phyloP scores from a whole-genome alignment of 2,329 filamentous ascomycete species.

The Trichoderma koningiopsis region DNA sequence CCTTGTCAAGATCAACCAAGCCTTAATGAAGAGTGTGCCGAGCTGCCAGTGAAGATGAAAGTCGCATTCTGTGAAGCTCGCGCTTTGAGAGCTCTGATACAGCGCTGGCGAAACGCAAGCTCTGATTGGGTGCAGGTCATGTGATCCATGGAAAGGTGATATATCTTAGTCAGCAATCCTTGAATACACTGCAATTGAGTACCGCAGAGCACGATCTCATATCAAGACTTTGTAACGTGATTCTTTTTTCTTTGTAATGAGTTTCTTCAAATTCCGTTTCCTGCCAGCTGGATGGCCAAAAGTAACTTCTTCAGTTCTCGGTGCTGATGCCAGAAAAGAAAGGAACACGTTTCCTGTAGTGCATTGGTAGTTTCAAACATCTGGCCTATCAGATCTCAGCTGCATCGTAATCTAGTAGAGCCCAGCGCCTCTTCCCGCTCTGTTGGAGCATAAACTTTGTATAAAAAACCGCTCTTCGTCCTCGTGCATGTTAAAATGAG shows the following conservation, averaged over 20 bases:
- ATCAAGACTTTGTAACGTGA: no score
- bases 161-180: not conserved
- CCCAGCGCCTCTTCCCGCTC: not conserved
- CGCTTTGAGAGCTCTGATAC: conserved; percentile 20
- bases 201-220: no score
- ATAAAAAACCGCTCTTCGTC: not conserved
- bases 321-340: not conserved
- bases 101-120: not conserved
- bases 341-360: not conserved
- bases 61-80: conserved; percentile 15
- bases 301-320: not conserved
- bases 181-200: not conserved
- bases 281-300: not conserved
- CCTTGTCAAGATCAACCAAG: not conserved
- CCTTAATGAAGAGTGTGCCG: not conserved
- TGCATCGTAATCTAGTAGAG: not conserved
- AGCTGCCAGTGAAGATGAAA: conserved; percentile 10
- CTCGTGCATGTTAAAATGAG: not conserved
- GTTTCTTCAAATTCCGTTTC: no score
- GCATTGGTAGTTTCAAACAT: not conserved
- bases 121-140: conserved; percentile 24
- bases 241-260: not conserved
- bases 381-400: not conserved
- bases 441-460: conserved; percentile 12
- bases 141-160: not conserved